Evolutionary conservation across 2,329 filamentous ascomycete species (phyloP), one percentile per base, ranked within the genome.

Genomic region (Microsporum canis): DNA sequence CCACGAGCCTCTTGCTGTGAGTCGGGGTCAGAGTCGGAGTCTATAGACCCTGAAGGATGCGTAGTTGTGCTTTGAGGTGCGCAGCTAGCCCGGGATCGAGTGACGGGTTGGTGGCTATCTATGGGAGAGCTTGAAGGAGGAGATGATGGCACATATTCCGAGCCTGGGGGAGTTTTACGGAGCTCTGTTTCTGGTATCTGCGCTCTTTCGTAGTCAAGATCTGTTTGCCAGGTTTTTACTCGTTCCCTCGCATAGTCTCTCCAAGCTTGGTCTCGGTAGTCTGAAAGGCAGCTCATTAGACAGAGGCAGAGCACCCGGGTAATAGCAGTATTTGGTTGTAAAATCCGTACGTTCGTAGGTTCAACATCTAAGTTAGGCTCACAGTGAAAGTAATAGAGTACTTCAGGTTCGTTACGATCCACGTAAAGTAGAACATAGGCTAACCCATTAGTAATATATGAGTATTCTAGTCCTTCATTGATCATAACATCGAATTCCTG

Each of bases 341-440:
- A 64, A 58, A 29, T 58, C 43, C 49, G 34, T 55, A 60, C 57
- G 45, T 61, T 59, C 8, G 58, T 61, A 31, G 14, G 4, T 56
- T 62, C 36, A 29, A 63, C 60, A 36, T 70, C 65, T 34, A 60
- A 63, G 29, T 67, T 66, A 1, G 66, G 69, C 33, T 71, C 65
- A 59, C 65, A 66, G 10, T 69, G 62, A 62, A 67, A 65, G 62
- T 71, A 71, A 61, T 69, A 68, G 1, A 71, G 65, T 5, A 62
- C 68, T 12, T 27, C 62, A 5, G 68, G 67, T 6, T 70, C 62
- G 38, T 71, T 55, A 4, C 64, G 38, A 5, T 59, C 64, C 4
- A 71, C 61, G 12, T 61, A 45, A 29, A 68, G 64, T 34, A 66
- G 43, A 31, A 61, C 47, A 33, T 51, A 51, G 1, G 45, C 59